A percentile compares a stretch with the other conserved stretches of the same genome.
Evolutionary conservation across 768 basidiomycete species (phyloP).

Genomic region (Termitomyces sp.): DNA sequence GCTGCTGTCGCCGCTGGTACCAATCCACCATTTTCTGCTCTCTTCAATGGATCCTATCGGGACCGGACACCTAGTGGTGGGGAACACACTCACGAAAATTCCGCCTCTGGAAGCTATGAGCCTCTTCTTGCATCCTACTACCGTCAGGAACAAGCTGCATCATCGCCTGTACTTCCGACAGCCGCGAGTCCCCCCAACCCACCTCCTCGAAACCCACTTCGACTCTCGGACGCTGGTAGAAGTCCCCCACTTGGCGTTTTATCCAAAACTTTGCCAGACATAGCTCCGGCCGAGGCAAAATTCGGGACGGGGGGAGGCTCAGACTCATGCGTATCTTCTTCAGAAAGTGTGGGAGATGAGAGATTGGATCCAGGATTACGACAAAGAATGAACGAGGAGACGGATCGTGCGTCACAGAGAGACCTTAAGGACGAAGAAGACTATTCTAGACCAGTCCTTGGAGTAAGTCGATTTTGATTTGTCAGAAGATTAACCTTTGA

Average conservation of each 20-base stretch:
- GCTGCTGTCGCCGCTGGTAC: conserved; percentile 37
- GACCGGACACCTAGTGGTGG: conserved; percentile 29
- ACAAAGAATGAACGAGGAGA: conserved; percentile 27
- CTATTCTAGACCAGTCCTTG: conserved; percentile 54
- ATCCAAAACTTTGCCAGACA: conserved; percentile 13
- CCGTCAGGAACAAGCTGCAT: conserved; percentile 18
- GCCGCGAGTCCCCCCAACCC: conserved; percentile 24
- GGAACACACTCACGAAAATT: conserved; percentile 31
- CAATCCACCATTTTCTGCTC: conserved; percentile 36
- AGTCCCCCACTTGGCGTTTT: conserved; percentile 13
- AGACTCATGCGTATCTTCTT: conserved; percentile 31
- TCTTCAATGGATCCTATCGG: conserved; percentile 26
- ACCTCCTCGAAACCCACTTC: conserved; percentile 34
- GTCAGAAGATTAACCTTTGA: neutral
- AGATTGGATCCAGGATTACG: conserved; percentile 44
- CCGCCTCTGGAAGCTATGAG: conserved; percentile 56
- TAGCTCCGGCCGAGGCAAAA: conserved; percentile 13
- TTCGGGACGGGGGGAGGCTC: conserved; percentile 11
- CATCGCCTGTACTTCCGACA: conserved; percentile 21
- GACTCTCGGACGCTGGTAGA: conserved; percentile 21
- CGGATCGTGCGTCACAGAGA: conserved; percentile 25
- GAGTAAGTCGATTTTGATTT: conserved; percentile 31
- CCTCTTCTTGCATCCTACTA: conserved; percentile 51
- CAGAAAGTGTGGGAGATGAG: conserved; percentile 35
- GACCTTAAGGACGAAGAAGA: conserved; percentile 51